Conservation (phyloP, 148 eudicot genomes). For the Beta vulgaris region DNA sequence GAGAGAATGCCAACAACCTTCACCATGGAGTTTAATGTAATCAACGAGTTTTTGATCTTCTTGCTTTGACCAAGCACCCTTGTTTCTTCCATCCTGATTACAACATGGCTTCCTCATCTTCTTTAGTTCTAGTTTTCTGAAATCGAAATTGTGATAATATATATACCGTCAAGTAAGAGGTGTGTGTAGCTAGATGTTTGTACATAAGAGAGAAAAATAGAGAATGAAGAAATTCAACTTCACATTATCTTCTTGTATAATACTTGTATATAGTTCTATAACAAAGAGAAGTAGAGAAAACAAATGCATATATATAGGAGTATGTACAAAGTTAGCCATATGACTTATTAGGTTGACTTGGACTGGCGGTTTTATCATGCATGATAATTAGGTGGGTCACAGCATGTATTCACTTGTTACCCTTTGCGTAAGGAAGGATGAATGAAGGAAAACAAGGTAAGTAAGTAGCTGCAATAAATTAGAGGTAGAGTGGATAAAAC, state of each 20-base stretch:
- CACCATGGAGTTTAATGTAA: conserved; percentile 41
- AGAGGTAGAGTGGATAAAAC: not conserved
- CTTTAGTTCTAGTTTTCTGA: not conserved
- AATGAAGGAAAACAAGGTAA: not conserved
- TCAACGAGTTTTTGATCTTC: conserved; percentile 47
- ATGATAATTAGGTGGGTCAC: conserved; percentile 7
- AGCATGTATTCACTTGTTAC: not conserved
- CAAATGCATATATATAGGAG: too few species aligned
- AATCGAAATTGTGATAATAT: too few species aligned
- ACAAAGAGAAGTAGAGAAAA: too few species aligned
- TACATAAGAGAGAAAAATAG: not conserved
- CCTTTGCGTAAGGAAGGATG: not conserved
- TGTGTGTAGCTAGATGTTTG: too few species aligned
- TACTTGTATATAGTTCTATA: too few species aligned
- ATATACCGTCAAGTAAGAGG: too few species aligned
- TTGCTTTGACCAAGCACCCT: conserved; percentile 49
- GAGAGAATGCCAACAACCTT: conserved; percentile 44
- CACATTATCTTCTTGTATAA: too few species aligned
- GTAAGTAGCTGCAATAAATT: not conserved
- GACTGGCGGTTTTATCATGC: conserved; percentile 33
- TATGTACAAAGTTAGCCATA: not conserved
- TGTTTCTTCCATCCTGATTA: conserved; percentile 35
- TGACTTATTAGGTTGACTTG: conserved; percentile 21
- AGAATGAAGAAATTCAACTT: too few species aligned
- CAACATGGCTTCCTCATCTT: conserved; percentile 42